Conservation (phyloP, 169 alveolate species). For the Cryptosporidium ryanae region DNA sequence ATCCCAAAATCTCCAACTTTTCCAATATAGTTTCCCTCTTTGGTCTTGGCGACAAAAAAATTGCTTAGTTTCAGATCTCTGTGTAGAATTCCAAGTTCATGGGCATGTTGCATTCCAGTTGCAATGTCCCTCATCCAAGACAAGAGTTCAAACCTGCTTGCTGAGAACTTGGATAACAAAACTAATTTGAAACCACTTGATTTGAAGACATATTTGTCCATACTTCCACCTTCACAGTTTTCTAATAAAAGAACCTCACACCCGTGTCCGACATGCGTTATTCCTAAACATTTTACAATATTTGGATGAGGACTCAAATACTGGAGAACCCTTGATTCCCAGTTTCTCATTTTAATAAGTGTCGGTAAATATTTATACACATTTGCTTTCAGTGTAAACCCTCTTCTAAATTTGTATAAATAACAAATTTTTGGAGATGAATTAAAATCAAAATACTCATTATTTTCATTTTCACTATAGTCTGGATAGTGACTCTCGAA, state of each 20-base stretch:
- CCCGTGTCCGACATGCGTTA: slow-evolving; percentile 76
- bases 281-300: slow-evolving; percentile 77
- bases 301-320: slow-evolving; percentile 72
- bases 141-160: slow-evolving; percentile 76
- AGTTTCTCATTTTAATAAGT: slow-evolving; percentile 78
- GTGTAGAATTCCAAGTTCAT: slow-evolving; percentile 49
- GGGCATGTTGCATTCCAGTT: slow-evolving; percentile 78
- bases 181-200: slow-evolving; percentile 10
- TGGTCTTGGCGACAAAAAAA: slow-evolving; percentile 76
- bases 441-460: background rate
- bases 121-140: slow-evolving; percentile 80
- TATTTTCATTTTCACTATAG: background rate
- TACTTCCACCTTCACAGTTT: slow-evolving; percentile 80
- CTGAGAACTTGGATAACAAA: slow-evolving; percentile 21
- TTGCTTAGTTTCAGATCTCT: slow-evolving; percentile 66
- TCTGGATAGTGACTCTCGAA: slow-evolving; percentile 1
- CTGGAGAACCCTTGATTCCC: slow-evolving; percentile 78
- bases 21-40: slow-evolving; percentile 75
- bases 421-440: slow-evolving; percentile 40
- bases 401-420: slow-evolving; percentile 76
- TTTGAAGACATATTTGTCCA: slow-evolving; percentile 75
- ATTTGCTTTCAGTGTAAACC: slow-evolving; percentile 72
- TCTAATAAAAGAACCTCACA: slow-evolving; percentile 77
- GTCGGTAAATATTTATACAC: slow-evolving; percentile 79
- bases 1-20: slow-evolving; percentile 81